Conservation (phyloP, 2,329 filamentous ascomycete genomes). For the Penicillium sp. region DNA sequence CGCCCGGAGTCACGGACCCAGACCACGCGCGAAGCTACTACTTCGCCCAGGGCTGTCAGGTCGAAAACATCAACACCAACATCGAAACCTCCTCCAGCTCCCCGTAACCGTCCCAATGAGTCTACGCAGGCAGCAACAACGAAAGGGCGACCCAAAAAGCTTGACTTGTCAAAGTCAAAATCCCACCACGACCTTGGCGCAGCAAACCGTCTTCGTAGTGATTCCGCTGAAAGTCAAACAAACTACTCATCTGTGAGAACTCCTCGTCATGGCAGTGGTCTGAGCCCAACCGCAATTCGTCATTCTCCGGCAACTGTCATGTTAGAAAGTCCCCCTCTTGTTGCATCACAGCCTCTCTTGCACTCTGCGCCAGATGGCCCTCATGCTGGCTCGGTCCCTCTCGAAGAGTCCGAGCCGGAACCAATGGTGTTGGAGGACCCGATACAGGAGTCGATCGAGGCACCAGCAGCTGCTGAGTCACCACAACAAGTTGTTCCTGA, state of each 20-base stretch:
- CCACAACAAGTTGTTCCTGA: constrained; percentile 3
- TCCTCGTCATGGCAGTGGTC: constrained; percentile 9
- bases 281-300: constrained; percentile 57
- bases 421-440: constrained; percentile 9
- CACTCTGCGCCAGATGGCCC: constrained; percentile 3
- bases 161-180: constrained; percentile 34
- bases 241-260: constrained; percentile 12
- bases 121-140: constrained; percentile 29
- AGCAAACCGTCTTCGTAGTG: constrained; percentile 27
- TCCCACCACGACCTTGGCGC: constrained; percentile 29
- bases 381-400: constrained; percentile 10
- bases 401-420: constrained; percentile 14
- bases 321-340: constrained; percentile 24
- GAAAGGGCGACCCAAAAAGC: constrained; percentile 35
- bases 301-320: constrained; percentile 34
- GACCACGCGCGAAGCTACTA: constrained; percentile 19
- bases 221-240: constrained; percentile 24
- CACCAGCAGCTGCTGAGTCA: not conserved
- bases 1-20: constrained; percentile 49
- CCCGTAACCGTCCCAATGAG: constrained; percentile 38
- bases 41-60: constrained; percentile 26
- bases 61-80: constrained; percentile 35
- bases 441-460: not conserved
- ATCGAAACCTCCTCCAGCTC: constrained; percentile 28
- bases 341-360: constrained; percentile 11